Conservation (phyloP, 1,284 basidiomycete species). For the Leucocoprinus gongylophorus region DNA sequence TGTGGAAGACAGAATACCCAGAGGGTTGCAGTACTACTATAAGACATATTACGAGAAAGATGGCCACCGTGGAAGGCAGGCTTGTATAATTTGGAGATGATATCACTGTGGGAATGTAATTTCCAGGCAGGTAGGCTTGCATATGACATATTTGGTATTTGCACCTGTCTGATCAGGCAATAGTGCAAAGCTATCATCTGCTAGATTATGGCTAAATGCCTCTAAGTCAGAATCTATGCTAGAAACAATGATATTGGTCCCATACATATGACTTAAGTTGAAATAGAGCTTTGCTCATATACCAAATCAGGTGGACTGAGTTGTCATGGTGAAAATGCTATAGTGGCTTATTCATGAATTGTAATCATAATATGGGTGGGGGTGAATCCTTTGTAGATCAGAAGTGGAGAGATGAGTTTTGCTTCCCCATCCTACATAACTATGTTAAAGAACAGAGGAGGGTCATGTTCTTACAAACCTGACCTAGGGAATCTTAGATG, state of each 20-base stretch:
- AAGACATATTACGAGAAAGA: too few species aligned
- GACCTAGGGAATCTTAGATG: not conserved
- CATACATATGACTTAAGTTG: conserved; percentile 46
- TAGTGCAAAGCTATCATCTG: conserved; percentile 50
- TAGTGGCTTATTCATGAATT: conserved; percentile 39
- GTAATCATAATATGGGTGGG: conserved; percentile 50
- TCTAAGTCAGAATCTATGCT: conserved; percentile 61
- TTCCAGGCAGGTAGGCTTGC: too few species aligned
- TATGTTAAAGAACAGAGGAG: conserved; percentile 66
- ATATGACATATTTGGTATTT: conserved; percentile 63
- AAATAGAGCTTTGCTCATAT: conserved; percentile 53
- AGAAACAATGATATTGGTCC: conserved; percentile 53
- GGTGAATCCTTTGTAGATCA: conserved; percentile 55
- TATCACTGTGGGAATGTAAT: too few species aligned
- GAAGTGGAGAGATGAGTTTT: conserved; percentile 63
- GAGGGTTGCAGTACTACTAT: too few species aligned
- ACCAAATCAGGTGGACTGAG: conserved; percentile 45
- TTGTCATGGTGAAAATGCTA: conserved; percentile 40
- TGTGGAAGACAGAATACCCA: too few species aligned
- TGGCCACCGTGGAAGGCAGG: too few species aligned
- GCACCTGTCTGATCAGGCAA: conserved; percentile 55
- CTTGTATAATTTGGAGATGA: too few species aligned
- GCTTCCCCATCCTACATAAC: conserved; percentile 83
- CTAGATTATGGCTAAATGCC: conserved; percentile 64
- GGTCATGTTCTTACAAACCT: conserved; percentile 49